Evolutionary conservation across 75 land plant species (phyloP), one percentile per base, ranked within the genome.

Genomic region (Pseudotsuga menziesii): DNA sequence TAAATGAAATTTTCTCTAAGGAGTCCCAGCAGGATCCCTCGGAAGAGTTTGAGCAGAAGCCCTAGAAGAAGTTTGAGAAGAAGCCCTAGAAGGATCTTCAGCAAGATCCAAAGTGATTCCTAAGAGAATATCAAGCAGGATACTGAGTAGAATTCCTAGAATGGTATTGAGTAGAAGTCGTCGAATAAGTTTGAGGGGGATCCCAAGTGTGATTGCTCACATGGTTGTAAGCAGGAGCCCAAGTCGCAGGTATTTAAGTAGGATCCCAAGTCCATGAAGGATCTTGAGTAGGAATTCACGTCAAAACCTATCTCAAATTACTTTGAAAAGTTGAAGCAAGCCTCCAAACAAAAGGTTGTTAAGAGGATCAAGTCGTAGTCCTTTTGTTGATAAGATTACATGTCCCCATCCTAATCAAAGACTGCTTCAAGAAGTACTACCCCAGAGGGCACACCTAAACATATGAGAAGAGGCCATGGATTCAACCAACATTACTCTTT

Each of bases 361-460:
- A 59, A 85, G 79, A 74, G 82, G 86, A 57, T 84, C 78, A 57
- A 83, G 64, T 41, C 64, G 29, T 20, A 90, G 86, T 66, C 90
- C 90, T 32, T 57, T 80, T 67, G 76, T 58, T 26, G 85, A 83
- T 35, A 85, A 84, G 79, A 86, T 71, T 70, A 81, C 81, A 54
- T 77, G 83, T 12, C 89, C 87, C n/a, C 81, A 85, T 32, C 56
- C 84, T 44, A 80, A 66, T 69, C 80, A 79, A 57, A 63, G 79
- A 87, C 87, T 59, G 61, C 76, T 41, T 91, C 88, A 19, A 83
- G 88, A 75, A 90, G 94, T 83, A 87, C 79, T 58, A 89, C n/a
- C n/a, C n/a, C n/a, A n/a, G n/a, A n/a, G n/a, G n/a, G n/a, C n/a
- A n/a, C n/a, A n/a, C n/a, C n/a, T n/a, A n/a, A n/a, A n/a, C n/a